A percentile compares a stretch with the other conserved stretches of the same genome.
phyloP scores from a whole-genome alignment of 1,284 basidiomycete genomes.

The Agroathelia rolfsii region DNA sequence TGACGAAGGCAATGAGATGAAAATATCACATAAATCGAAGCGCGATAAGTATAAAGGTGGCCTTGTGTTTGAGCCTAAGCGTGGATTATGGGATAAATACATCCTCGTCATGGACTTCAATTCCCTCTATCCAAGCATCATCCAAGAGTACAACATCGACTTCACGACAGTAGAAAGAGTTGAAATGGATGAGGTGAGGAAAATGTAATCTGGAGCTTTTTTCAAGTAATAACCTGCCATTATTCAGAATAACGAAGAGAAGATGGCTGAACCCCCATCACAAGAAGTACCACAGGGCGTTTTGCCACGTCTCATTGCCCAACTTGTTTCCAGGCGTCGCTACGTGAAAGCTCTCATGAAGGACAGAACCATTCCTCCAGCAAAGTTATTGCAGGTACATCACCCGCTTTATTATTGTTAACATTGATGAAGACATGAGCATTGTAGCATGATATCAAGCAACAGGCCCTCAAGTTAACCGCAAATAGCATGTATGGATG shows the following conservation, averaged over 20 bases:
- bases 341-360: conserved; percentile 97
- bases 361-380: conserved; percentile 65
- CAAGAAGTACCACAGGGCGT: conserved; percentile 76
- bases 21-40: conserved; percentile 57
- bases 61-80: conserved; percentile 94
- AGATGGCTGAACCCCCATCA: conserved; percentile 83
- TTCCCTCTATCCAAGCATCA: conserved; percentile 97
- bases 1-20: conserved; percentile 43
- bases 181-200: conserved; percentile 57
- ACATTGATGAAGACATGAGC: too few species aligned
- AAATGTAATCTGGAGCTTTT: conserved; percentile 1
- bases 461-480: conserved; percentile 94
- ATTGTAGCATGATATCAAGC: conserved; percentile 96
- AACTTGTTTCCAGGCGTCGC: conserved; percentile 81
- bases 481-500: conserved; percentile 99
- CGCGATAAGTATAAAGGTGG: conserved; percentile 98
- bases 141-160: conserved; percentile 99
- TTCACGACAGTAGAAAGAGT: conserved; percentile 89
- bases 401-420: too few species aligned
- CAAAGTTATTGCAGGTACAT: conserved; percentile 77
- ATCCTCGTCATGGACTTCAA: conserved; percentile 99
- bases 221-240: conserved; percentile 5
- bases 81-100: conserved; percentile 93
- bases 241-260: conserved; percentile 65
- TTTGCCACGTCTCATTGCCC: conserved; percentile 91